Evolutionary conservation across 352 stramenopile genomes (phyloP), one percentile per base, ranked within the genome.

Genomic region (Globisporangium solare): DNA sequence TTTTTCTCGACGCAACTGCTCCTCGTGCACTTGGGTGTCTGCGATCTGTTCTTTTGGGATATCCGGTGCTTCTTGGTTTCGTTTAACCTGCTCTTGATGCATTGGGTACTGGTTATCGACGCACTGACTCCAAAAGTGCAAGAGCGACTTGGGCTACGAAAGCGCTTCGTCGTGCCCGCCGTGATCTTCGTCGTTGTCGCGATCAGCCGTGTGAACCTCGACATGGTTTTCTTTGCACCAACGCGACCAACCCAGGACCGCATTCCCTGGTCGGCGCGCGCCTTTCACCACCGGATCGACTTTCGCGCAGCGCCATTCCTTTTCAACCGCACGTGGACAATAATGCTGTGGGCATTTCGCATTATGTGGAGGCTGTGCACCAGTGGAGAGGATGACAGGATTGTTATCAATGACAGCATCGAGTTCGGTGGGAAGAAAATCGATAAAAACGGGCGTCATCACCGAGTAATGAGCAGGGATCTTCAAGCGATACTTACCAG

Each of bases 1-100:
- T 75, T 75, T 35, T 48, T 75, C n/a, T 71, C 68, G 31, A 31
- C 73, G 20, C 68, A 80, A 57, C 47, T 75, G 35, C 66, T 63
- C 2, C 13, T 70, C 17, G 56, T 60, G 12, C 61, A 73, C 46
- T 8, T 71, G 6, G 67, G 62, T 7, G 37, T 69, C 2, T 72
- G 66, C 27, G 65, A 75, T 51, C 22, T 80, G 13, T 64, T 73
- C 22, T 27, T 24, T 5, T 80, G 68, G 71, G 66, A 77, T 47
- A 45, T 24, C 0, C 54, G 60, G 0, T 48, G 51, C 7, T 40
- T 65, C 4, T n/a, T 58, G 0, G 59, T 77, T n/a, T 22, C 43
- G 0, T 43, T 59, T 2, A 52, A 32, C 17, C 74, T 67, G 61
- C 39, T 76, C 6, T 72, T 60, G 54, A 47, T 68, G 41, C 60